Evolutionary conservation across 2,329 filamentous ascomycete species (phyloP), one percentile per base, ranked within the genome.

Genomic region (Gaeumannomyces sp.): DNA sequence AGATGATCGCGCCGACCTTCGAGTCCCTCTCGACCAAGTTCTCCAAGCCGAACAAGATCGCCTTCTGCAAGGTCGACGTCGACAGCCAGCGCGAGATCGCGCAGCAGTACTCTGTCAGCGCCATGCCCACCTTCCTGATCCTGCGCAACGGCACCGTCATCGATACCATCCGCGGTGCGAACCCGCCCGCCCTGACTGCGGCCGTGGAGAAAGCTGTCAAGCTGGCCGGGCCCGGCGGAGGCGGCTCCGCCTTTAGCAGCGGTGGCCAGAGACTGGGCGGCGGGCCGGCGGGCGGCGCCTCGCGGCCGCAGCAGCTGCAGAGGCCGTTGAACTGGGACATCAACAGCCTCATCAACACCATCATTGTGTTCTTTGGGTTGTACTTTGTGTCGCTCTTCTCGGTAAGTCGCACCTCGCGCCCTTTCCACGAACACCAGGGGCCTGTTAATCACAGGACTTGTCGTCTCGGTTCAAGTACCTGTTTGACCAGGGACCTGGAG

Each of bases 111-210:
- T 85, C 86, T 71, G 89, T 98, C 74, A 87, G 87, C 72, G 92
- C 92, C 68, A 93, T 96, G 88, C 95, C 95, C 7, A 98, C 95
- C 63, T 98, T 99, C 79, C 85, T 97, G 75, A 88, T 98, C 77
- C 93, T 92, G 82, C 89, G 91, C 78, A 87, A 86, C 73, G 89
- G 89, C 71, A 81, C 84, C 69, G 86, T 89, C 71, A 83, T 91
- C 73, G 85, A 91, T 69, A 93, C 90, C 38, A 87, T 97, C 73
- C 84, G 85, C 72, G 95, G 95, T 71, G 93, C 93, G 45, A 91
- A 97, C 78, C 85, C 88, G 1, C 83, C 87, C 14, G 88, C 87
- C 63, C 86, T 99, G 59, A 89, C 88, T 50, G 83, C 87, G 65
- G 91, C 91, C 29, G 88, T 97, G 68, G 88, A 89, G 71, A 90